Conservation (phyloP, 164 flowering plant species). For the Akebia trifoliata region DNA sequence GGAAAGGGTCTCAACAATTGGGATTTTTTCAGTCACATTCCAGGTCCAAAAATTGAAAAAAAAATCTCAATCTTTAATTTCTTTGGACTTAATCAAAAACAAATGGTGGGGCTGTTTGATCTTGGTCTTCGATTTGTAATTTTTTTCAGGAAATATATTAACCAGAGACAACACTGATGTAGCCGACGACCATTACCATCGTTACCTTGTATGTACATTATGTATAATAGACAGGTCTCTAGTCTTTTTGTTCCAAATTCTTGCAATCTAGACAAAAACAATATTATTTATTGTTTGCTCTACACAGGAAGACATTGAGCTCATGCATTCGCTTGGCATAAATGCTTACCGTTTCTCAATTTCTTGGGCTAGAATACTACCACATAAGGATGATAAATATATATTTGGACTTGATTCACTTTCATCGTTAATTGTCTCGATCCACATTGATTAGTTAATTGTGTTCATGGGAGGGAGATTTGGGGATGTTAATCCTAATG, state of each 20-base stretch:
- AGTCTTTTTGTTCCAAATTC: background rate
- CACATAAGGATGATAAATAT: background rate
- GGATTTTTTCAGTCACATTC: constrained; percentile 24
- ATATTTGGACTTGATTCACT: background rate
- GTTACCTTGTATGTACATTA: background rate
- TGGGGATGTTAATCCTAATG: constrained; percentile 39
- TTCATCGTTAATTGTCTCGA: too few species aligned
- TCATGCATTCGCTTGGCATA: constrained; percentile 35
- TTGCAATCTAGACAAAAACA: too few species aligned
- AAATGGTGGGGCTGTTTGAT: background rate
- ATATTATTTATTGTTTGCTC: background rate
- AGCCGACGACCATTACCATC: constrained; percentile 33
- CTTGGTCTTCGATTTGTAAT: background rate
- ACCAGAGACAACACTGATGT: constrained; percentile 27
- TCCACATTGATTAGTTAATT: background rate
- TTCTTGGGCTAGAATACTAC: constrained; percentile 33
- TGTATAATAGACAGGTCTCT: background rate
- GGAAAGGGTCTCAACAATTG: constrained; percentile 31
- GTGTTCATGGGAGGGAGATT: constrained; percentile 35
- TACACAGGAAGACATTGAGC: constrained; percentile 37
- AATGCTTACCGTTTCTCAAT: constrained; percentile 39
- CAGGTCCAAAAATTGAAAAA: too few species aligned
- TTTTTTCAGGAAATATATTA: constrained; percentile 5
- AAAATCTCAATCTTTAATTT: background rate
- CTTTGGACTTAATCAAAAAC: background rate